Percentiles rank a stretch among this genome's conserved stretches.
Evolutionary conservation across 345 rosid species (phyloP).

Genomic region (Gossypium anomalum): DNA sequence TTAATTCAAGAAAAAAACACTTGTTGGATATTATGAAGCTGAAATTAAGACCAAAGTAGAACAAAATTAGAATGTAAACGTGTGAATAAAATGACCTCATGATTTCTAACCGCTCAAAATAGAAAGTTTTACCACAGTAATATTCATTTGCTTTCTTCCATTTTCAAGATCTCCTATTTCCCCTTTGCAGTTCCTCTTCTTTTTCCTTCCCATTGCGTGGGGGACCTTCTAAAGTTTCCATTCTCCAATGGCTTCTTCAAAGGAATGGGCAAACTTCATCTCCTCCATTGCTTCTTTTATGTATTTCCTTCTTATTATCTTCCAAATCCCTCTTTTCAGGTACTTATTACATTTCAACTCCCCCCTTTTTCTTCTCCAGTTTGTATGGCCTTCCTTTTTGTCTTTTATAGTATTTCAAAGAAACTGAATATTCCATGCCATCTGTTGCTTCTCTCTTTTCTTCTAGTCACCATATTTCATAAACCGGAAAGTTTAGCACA

Average conservation of each 20-base stretch:
- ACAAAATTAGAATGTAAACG: not conserved
- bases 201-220: not conserved
- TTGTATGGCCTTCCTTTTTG: not conserved
- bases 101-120: not conserved
- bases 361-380: not conserved
- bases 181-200: not conserved
- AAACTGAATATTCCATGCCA: not conserved
- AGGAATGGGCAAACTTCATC: slow-evolving; percentile 51
- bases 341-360: slow-evolving; percentile 12
- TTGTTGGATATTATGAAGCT: not conserved
- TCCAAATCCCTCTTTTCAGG: slow-evolving; percentile 91
- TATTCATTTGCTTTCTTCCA: not conserved
- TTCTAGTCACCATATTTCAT: not conserved
- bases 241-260: slow-evolving; percentile 43
- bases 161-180: not conserved
- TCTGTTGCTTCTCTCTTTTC: not conserved
- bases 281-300: slow-evolving; percentile 44
- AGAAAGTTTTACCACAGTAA: not conserved
- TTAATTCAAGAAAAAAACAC: too few relatives aligned
- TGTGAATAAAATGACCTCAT: not conserved
- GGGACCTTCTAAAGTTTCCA: not conserved
- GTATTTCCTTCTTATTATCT: slow-evolving; percentile 48
- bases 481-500: slow-evolving; percentile 2
- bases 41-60: not conserved
- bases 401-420: not conserved